Base-by-base conservation (phyloP, 441 rosid species). In the Manihot esculenta region DNA sequence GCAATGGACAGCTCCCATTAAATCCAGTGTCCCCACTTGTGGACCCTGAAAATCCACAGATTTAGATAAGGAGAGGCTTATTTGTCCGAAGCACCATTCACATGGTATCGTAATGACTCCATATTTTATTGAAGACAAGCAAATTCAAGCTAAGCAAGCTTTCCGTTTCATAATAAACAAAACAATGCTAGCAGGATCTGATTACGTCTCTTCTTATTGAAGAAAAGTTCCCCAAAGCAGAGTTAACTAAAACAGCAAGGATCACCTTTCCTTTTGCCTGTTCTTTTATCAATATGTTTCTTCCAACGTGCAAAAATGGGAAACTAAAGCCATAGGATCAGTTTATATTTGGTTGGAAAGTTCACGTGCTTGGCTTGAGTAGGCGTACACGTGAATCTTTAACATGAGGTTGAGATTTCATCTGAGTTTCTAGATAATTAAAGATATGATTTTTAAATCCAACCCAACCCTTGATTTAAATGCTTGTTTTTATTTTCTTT, bases 21-120 rank as follows among this genome's bases (percentile, higher is more conserved):
- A 50, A 27, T 41, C 18, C 10, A 26, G 11, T 33, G 64, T 56
- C 70, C 74, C 70, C 70, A 57, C 64, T 10, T 20, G 10, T 20
- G 26, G 66, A 55, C 62, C 59, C 2, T 1, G 6, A n/a, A 47
- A 27, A 47, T 5, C 41, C 1, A 35, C 3, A 51, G 24, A 38
- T 3, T 7, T 20, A 8, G 55, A 44, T 56, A 20, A 60, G 47
- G 17, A 62, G 21, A 41, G 6, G n/a, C 23, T 30, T 17, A 17
- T 4, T 23, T 54, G 11, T 23, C 62, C 26, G 12, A 17, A 58
- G 20, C 51, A 33, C 48, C 10, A 15, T 38, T 4, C 76, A 48
- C 71, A 48, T 57, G 76, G 9, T 23, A 15, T n/a, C 35, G 41
- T 14, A 50, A 14, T 21, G 30, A 38, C 38, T 10, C 21, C 68